Conservation (phyloP, 495 filamentous ascomycete species). For the Neurospora tetraspora region DNA sequence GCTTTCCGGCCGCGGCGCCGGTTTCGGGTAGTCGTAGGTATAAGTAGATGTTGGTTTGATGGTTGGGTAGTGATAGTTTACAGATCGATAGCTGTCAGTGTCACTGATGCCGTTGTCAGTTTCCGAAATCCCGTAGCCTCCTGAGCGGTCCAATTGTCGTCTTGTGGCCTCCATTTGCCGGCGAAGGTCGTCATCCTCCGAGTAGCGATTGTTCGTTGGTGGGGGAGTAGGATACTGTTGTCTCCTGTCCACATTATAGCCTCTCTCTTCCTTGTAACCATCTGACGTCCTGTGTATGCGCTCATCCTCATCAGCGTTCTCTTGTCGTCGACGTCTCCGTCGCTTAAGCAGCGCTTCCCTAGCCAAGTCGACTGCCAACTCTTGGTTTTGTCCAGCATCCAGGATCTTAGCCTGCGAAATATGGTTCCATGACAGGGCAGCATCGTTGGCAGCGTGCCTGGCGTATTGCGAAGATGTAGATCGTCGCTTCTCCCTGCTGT, state of each 20-base stretch:
- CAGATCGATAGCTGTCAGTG: background rate
- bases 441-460: conserved; percentile 35
- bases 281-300: conserved; percentile 42
- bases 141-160: conserved; percentile 27
- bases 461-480: conserved; percentile 14
- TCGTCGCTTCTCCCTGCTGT: conserved; percentile 1
- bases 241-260: conserved; percentile 12
- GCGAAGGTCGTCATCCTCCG: conserved; percentile 37
- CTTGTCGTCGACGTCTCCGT: conserved; percentile 29
- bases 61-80: conserved; percentile 39
- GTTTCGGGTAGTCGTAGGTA: conserved; percentile 25
- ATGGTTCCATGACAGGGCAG: conserved; percentile 33
- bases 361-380: conserved; percentile 70
- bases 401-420: conserved; percentile 35
- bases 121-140: conserved; percentile 1
- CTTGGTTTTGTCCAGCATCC: conserved; percentile 58
- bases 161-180: conserved; percentile 40
- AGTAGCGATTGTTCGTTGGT: conserved; percentile 1
- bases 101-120: conserved; percentile 4
- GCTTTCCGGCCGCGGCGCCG: conserved; percentile 4
- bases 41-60: conserved; percentile 35
- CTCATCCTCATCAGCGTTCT: conserved; percentile 42
- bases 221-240: background rate
- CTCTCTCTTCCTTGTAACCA: conserved; percentile 56
- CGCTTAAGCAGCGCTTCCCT: conserved; percentile 63